A percentile compares a stretch with the other conserved stretches of the same genome.
phyloP scores from a whole-genome alignment of 2,329 filamentous ascomycete genomes.

The Pseudogymnoascus sp. region DNA sequence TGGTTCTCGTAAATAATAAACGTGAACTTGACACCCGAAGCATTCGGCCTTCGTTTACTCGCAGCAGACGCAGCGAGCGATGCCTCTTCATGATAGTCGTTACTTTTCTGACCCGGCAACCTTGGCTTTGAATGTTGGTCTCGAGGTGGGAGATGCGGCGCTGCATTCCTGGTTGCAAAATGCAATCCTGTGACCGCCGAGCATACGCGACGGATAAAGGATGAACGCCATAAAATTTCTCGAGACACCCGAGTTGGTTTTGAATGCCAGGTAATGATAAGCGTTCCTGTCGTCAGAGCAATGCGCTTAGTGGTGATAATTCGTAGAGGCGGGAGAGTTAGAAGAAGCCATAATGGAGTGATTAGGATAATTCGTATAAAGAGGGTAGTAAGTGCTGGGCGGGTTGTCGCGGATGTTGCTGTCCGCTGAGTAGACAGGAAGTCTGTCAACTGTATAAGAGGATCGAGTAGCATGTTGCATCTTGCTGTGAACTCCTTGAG shows the following conservation, averaged over 20 bases:
- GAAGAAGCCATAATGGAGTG: constrained; percentile 75
- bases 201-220: constrained; percentile 59
- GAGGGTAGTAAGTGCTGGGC: constrained; percentile 79
- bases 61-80: constrained; percentile 28
- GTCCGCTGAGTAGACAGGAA: constrained; percentile 87
- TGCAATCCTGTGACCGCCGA: constrained; percentile 71
- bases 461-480: constrained; percentile 87
- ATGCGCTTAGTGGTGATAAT: constrained; percentile 83
- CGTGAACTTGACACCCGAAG: constrained; percentile 84
- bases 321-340: constrained; percentile 74
- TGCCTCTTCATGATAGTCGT: constrained; percentile 17
- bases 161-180: constrained; percentile 47
- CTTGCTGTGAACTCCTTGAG: constrained; percentile 82
- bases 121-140: constrained; percentile 8
- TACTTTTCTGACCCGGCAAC: constrained; percentile 7
- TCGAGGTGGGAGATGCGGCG: constrained; percentile 25
- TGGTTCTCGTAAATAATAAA: constrained; percentile 97
- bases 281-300: constrained; percentile 74
- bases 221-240: constrained; percentile 83
- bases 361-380: constrained; percentile 83
- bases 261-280: constrained; percentile 87
- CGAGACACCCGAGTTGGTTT: constrained; percentile 76
- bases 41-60: constrained; percentile 37
- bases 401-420: constrained; percentile 81
- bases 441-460: constrained; percentile 79